These are phyloP conservation scores for Heliophila coronopifolia DNA, from an alignment of 441 rosid species.

Conservation along the genomic window DNA sequence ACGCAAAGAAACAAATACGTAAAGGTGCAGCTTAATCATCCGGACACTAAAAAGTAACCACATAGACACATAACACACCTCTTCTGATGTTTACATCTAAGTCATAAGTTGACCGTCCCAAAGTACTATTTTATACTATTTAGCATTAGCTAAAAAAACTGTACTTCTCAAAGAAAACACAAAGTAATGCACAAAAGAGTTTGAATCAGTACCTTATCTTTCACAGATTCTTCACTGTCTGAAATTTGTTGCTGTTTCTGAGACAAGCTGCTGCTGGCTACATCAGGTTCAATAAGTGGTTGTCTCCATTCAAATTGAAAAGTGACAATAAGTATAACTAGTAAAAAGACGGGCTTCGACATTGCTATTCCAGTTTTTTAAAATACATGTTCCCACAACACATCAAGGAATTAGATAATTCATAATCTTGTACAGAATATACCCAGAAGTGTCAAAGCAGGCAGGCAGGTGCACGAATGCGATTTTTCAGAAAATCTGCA, in stretches of 20 bases:
- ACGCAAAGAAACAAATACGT: neutral
- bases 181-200: neutral
- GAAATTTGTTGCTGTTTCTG: constrained; percentile 51
- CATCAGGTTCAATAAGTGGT: constrained; percentile 57
- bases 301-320: constrained; percentile 95
- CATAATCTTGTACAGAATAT: neutral
- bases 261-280: constrained; percentile 31
- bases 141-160: neutral
- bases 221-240: constrained; percentile 57
- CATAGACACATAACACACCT: neutral
- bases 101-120: neutral
- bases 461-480: too few species aligned
- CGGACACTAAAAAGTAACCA: neutral
- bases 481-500: too few species aligned
- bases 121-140: neutral
- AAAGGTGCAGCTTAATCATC: neutral
- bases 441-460: too few species aligned
- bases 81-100: neutral
- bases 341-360: constrained; percentile 67
- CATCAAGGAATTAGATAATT: neutral
- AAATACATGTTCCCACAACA: constrained; percentile 33
- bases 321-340: constrained; percentile 66
- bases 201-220: constrained; percentile 54
- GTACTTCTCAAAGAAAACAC: neutral
- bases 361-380: constrained; percentile 31